phyloP scores from a whole-genome alignment of 164 flowering plant species.

The Aristolochia contorta region DNA sequence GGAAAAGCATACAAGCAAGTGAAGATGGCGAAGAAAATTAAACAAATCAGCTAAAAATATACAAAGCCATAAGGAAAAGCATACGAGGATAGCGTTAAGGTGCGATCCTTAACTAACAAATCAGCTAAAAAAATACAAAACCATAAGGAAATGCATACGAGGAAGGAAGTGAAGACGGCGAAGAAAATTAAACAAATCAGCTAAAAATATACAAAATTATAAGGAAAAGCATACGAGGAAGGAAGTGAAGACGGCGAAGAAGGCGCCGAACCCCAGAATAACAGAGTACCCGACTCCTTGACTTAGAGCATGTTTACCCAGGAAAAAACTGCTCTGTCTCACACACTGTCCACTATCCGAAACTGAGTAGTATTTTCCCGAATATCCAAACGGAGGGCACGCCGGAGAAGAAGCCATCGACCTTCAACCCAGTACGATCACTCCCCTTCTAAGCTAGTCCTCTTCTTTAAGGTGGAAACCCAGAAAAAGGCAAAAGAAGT shows the following conservation, averaged over 20 bases:
- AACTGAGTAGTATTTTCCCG: slow-evolving; percentile 43
- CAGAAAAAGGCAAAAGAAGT: neutral
- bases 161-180: too few species aligned
- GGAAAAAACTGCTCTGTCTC: slow-evolving; percentile 74
- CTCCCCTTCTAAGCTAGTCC: too few species aligned
- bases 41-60: too few species aligned
- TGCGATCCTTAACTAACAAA: neutral
- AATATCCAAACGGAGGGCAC: slow-evolving; percentile 61
- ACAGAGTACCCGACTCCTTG: slow-evolving; percentile 90
- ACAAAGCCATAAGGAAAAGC: too few species aligned
- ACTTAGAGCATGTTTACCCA: slow-evolving; percentile 61
- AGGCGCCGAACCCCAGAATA: slow-evolving; percentile 86
- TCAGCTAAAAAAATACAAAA: neutral
- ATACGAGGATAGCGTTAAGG: neutral
- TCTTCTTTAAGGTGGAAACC: neutral
- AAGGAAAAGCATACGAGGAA: too few species aligned
- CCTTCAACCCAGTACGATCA: neutral
- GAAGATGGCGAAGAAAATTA: too few species aligned
- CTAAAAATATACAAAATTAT: too few species aligned
- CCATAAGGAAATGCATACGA: slow-evolving; percentile 18
- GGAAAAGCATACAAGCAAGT: slow-evolving; percentile 54
- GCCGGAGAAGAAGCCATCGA: slow-evolving; percentile 11
- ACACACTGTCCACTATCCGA: slow-evolving; percentile 34
- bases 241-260: slow-evolving; percentile 87
- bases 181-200: too few species aligned